These are phyloP conservation scores for Orbilia blumenaviensis DNA, from an alignment of 2,329 filamentous ascomycete genomes.

Conservation along the genomic window DNA sequence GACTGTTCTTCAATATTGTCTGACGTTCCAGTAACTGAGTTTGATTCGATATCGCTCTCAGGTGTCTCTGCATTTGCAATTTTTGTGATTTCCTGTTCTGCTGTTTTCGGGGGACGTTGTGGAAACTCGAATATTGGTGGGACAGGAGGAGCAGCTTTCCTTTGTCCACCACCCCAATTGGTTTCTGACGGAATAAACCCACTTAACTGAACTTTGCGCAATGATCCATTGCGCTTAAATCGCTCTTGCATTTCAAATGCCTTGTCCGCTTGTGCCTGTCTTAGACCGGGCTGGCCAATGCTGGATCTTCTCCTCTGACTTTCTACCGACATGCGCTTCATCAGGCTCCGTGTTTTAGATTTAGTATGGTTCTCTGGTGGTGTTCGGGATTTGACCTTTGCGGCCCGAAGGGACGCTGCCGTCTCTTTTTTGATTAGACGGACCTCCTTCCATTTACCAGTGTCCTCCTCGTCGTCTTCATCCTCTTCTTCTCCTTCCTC, in stretches of 20 bases:
- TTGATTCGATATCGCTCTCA: background rate
- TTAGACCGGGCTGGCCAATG: background rate
- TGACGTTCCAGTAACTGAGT: too few species aligned
- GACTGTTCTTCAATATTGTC: too few species aligned
- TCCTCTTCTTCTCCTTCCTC: background rate
- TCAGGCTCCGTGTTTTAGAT: background rate
- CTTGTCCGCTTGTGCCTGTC: conserved; percentile 16
- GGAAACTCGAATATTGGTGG: background rate
- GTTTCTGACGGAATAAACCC: conserved; percentile 15
- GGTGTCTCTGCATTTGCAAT: too few species aligned
- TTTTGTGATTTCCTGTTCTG: background rate
- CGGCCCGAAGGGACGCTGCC: background rate
- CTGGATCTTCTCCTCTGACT: background rate
- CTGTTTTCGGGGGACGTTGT: background rate
- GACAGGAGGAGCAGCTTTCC: background rate
- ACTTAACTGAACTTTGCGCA: background rate
- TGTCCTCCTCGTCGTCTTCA: background rate
- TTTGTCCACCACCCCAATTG: background rate
- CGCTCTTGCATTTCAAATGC: conserved; percentile 29
- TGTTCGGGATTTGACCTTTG: background rate
- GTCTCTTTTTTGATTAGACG: background rate
- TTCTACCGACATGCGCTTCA: conserved; percentile 21
- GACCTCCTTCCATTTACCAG: too few species aligned
- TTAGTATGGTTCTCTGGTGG: background rate
- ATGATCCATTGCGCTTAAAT: conserved; percentile 11